A percentile compares a stretch with the other conserved stretches of the same genome.
Evolutionary conservation across 352 stramenopile species (phyloP).

Genomic region (Globisporangium mamillatum): DNA sequence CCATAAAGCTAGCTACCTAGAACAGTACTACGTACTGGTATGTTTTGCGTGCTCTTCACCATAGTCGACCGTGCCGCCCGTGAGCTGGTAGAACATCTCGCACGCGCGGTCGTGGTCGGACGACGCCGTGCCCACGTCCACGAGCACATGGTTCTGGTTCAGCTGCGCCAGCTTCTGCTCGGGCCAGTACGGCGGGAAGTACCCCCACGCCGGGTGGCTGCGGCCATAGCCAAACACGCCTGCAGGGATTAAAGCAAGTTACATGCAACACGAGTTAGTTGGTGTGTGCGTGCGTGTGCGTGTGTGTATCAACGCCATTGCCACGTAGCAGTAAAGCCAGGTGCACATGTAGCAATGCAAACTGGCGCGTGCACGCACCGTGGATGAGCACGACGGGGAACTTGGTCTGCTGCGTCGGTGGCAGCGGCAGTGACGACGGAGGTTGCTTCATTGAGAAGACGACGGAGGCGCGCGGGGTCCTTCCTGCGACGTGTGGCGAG

Average conservation of each 20-base stretch:
- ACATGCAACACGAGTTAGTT: neutral
- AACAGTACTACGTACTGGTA: neutral
- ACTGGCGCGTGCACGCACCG: constrained; percentile 20
- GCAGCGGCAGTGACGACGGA: no score
- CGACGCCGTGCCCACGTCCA: constrained; percentile 55
- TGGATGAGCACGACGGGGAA: constrained; percentile 68
- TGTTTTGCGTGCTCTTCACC: constrained; percentile 40
- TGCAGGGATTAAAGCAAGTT: constrained; percentile 6
- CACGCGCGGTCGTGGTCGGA: constrained; percentile 71
- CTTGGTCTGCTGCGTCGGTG: constrained; percentile 22
- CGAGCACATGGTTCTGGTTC: constrained; percentile 56
- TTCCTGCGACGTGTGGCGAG: neutral
- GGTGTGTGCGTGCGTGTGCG: no score
- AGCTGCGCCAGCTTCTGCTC: constrained; percentile 38
- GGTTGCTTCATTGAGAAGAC: neutral
- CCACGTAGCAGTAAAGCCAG: neutral
- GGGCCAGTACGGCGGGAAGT: constrained; percentile 56
- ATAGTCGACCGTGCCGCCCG: constrained; percentile 60
- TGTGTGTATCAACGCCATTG: neutral
- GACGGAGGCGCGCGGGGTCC: neutral
- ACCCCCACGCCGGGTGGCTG: constrained; percentile 40
- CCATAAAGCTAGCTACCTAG: neutral
- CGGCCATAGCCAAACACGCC: constrained; percentile 58
- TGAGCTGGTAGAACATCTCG: constrained; percentile 65
- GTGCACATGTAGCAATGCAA: neutral